These are phyloP conservation scores for Neurospora discreta DNA, from an alignment of 495 filamentous ascomycete genomes.

Conservation along the genomic window DNA sequence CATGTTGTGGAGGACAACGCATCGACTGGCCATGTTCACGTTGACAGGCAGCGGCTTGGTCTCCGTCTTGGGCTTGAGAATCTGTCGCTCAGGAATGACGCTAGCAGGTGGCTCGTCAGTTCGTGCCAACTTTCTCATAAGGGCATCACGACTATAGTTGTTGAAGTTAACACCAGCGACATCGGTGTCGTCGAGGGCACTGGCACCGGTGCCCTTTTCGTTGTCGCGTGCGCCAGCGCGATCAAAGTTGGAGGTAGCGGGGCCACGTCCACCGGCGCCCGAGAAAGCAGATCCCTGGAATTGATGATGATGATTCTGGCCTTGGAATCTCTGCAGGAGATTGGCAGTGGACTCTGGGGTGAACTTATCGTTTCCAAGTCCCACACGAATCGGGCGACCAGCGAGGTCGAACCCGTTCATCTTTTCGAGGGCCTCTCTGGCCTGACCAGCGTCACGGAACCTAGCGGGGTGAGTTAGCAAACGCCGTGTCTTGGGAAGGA, in stretches of 20 bases:
- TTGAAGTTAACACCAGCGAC: constrained; percentile 98
- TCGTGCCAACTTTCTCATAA: constrained; percentile 96
- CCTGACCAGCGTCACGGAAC: constrained; percentile 84
- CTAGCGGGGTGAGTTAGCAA: constrained; percentile 39
- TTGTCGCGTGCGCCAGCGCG: constrained; percentile 83
- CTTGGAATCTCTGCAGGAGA: constrained; percentile 79
- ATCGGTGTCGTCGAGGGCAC: constrained; percentile 95
- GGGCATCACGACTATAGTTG: constrained; percentile 92
- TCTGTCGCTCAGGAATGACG: constrained; percentile 52
- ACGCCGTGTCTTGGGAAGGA: background rate
- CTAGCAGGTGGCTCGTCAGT: constrained; percentile 73
- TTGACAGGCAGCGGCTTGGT: constrained; percentile 71
- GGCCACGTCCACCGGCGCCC: constrained; percentile 78
- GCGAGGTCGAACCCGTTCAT: constrained; percentile 99
- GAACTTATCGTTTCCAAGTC: constrained; percentile 99
- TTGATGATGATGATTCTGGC: constrained; percentile 61
- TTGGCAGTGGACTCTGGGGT: constrained; percentile 92
- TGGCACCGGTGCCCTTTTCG: constrained; percentile 86
- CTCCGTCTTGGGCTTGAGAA: constrained; percentile 71
- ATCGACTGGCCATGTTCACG: constrained; percentile 87
- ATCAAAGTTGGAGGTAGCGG: constrained; percentile 84
- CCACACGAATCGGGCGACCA: constrained; percentile 93
- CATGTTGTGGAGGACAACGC: constrained; percentile 90
- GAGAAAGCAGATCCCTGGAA: constrained; percentile 94
- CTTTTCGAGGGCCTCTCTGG: constrained; percentile 88